phyloP scores from a whole-genome alignment of 176 grass and related monocot species.

The Microstegium vimineum region DNA sequence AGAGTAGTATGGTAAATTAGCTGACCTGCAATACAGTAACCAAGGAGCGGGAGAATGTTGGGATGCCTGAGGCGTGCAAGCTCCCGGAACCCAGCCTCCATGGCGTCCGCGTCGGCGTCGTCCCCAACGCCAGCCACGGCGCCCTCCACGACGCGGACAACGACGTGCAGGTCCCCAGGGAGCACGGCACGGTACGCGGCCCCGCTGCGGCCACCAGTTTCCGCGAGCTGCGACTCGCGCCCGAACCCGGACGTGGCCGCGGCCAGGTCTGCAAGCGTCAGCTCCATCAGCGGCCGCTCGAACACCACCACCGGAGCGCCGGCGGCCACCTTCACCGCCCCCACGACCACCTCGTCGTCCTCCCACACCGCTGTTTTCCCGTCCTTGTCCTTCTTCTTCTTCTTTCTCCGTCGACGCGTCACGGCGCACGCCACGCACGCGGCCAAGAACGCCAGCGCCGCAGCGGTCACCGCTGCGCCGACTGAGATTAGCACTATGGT shows the following conservation, averaged over 20 bases:
- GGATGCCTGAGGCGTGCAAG: constrained; percentile 63
- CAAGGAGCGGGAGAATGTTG: constrained; percentile 80
- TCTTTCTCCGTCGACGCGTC: background rate
- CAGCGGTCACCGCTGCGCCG: background rate
- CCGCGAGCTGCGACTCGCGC: constrained; percentile 74
- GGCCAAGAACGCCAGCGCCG: background rate
- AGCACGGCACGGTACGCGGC: constrained; percentile 74
- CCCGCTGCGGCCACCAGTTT: constrained; percentile 49
- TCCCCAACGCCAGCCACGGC: background rate
- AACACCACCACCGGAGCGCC: constrained; percentile 65
- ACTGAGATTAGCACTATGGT: background rate
- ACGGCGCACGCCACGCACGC: background rate
- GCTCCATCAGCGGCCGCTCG: constrained; percentile 69
- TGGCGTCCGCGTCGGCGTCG: background rate
- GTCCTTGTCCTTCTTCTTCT: constrained; percentile 20
- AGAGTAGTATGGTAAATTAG: background rate
- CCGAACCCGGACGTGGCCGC: constrained; percentile 79
- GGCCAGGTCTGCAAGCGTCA: constrained; percentile 72
- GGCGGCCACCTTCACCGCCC: constrained; percentile 41
- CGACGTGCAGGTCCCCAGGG: constrained; percentile 59
- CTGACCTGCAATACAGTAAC: constrained; percentile 84
- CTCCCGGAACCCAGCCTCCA: constrained; percentile 35
- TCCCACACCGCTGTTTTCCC: constrained; percentile 23
- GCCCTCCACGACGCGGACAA: constrained; percentile 65
- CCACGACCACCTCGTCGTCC: constrained; percentile 47